A percentile compares a stretch with the other conserved stretches of the same genome.
Conservation (phyloP, 108 stramenopile species). For the Discostella stelligeroides region DNA sequence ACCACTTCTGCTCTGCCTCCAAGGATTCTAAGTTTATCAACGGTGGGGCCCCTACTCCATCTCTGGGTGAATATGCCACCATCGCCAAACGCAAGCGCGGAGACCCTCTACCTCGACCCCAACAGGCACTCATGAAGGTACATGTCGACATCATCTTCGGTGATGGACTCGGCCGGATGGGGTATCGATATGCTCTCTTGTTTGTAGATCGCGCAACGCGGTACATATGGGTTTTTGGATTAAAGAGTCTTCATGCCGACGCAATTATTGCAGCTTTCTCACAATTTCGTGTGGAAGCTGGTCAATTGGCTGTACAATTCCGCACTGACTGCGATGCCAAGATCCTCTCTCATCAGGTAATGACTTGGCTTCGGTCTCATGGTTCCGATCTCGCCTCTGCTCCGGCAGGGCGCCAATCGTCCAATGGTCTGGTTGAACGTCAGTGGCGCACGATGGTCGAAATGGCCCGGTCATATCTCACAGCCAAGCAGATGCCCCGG, state of each 20-base stretch:
- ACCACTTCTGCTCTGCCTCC: conserved; percentile 1
- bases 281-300: conserved; percentile 8
- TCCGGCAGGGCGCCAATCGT: conserved; percentile 20
- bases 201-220: conserved; percentile 21
- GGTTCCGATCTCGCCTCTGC: conserved; percentile 15
- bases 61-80: conserved; percentile 16
- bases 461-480: conserved; percentile 22
- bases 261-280: conserved; percentile 13
- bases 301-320: conserved; percentile 6
- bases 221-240: conserved; percentile 22
- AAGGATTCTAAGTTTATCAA: conserved; percentile 17
- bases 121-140: conserved; percentile 11
- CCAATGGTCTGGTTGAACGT: conserved; percentile 26
- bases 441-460: conserved; percentile 18
- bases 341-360: conserved; percentile 13
- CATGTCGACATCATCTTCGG: conserved; percentile 26
- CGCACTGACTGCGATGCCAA: conserved; percentile 32
- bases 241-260: conserved; percentile 12
- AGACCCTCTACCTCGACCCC: neutral
- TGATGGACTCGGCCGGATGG: conserved; percentile 15
- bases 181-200: conserved; percentile 20
- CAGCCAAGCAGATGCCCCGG: conserved; percentile 28
- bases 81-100: conserved; percentile 10
- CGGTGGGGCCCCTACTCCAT: conserved; percentile 1
- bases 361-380: conserved; percentile 6